Evolutionary conservation across 176 grass and related monocot genomes (phyloP), one percentile per base, ranked within the genome.

Genomic region (Microstegium vimineum): DNA sequence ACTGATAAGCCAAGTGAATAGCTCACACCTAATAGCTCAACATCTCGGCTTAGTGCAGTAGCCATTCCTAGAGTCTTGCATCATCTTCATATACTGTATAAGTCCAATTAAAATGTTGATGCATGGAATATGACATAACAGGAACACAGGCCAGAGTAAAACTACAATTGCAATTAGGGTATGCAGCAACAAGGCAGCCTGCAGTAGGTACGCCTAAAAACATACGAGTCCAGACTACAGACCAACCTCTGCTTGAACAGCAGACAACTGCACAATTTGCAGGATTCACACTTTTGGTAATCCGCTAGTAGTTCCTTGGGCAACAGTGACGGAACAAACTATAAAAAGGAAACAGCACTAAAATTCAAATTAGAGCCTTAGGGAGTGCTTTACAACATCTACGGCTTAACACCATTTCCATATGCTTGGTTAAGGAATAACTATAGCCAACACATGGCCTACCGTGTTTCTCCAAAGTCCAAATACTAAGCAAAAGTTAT

Each of bases 361-460:
- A 32, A 35, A 37, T 82, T 71, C 28, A 76, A 72, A 77, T 59
- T 56, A 86, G 65, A 46, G 54, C 71, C 64, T n/a, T 81, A 81
- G 62, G 41, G 18, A 71, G 69, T 49, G 45, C 45, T 47, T 47
- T 16, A 47, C 45, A 47, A 47, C 45, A 47, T 4, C 15, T 17
- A 47, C 15, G 4, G 14, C 17, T 47, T 16, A 47, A 47, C 1
- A 46, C 43, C 43, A 47, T 47, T 47, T 47, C 45, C 45, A 47
- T 47, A 47, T 47, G 45, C 45, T 47, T 16, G 15, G 45, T 47
- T 47, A 47, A 77, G 17, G 76, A 66, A 77, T 22, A 72, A 35
- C 10, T 1, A 78, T 37, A 82, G 47, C 78, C 70, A 89, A 35
- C 83, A 85, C 45, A 33, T 22, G 35, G 26, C n/a, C n/a, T n/a